Conservation (phyloP, 306 rosid genomes). For the Nissolia schottii region DNA sequence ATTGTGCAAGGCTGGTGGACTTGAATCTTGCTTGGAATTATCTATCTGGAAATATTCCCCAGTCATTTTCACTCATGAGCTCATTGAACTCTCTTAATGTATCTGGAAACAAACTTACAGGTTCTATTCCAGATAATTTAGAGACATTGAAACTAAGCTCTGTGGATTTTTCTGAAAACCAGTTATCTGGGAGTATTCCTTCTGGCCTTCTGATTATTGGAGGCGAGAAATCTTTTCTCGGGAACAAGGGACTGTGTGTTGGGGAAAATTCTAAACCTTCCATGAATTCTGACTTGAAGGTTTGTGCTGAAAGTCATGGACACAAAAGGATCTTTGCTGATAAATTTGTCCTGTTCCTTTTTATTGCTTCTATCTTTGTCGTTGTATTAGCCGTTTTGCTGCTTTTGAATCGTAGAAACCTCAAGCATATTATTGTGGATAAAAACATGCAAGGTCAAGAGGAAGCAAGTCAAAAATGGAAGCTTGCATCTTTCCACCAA, state of each 20-base stretch:
- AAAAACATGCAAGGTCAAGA: slow-evolving; percentile 30
- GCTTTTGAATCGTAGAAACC: slow-evolving; percentile 44
- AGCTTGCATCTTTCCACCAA: slow-evolving; percentile 69
- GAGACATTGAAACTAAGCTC: slow-evolving; percentile 72
- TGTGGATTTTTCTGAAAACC: slow-evolving; percentile 75
- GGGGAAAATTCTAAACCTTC: slow-evolving; percentile 37
- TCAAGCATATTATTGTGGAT: slow-evolving; percentile 36
- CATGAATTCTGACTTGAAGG: slow-evolving; percentile 39
- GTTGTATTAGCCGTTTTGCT: slow-evolving; percentile 44
- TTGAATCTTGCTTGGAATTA: slow-evolving; percentile 76
- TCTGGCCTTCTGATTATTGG: slow-evolving; percentile 60
- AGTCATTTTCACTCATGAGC: slow-evolving; percentile 56
- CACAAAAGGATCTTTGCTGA: slow-evolving; percentile 30
- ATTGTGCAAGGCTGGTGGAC: slow-evolving; percentile 70
- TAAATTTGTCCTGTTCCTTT: slow-evolving; percentile 47
- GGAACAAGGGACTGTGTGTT: slow-evolving; percentile 71
- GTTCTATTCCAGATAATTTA: slow-evolving; percentile 62
- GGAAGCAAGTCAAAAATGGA: slow-evolving; percentile 58
- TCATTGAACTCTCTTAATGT: slow-evolving; percentile 80
- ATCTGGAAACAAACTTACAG: slow-evolving; percentile 63
- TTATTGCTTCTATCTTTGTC: slow-evolving; percentile 40
- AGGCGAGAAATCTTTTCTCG: slow-evolving; percentile 64
- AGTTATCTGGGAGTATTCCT: slow-evolving; percentile 66
- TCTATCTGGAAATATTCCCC: slow-evolving; percentile 62
- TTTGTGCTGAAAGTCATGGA: slow-evolving; percentile 38